Evolutionary conservation across 768 basidiomycete species (phyloP).

Genomic region (Rhodotorula sphaerocarpa): DNA sequence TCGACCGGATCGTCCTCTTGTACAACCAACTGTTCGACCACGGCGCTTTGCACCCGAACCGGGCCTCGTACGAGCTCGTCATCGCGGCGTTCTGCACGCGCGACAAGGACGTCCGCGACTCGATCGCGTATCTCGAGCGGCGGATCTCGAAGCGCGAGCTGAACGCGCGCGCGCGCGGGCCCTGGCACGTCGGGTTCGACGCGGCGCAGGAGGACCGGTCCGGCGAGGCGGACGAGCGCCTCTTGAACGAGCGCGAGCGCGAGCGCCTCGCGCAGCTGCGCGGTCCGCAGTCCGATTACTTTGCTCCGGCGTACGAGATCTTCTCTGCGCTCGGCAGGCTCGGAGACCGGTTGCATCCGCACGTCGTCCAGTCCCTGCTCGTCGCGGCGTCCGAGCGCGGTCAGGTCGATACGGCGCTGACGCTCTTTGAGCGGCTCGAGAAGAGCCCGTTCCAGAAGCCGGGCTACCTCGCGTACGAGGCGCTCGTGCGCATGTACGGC

Average conservation of each 20-base stretch:
- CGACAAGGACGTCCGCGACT: conserved; percentile 56
- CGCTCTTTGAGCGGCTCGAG: conserved; percentile 29
- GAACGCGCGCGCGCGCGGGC: conserved; percentile 3
- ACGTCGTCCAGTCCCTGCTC: conserved; percentile 4
- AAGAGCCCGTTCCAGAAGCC: conserved; percentile 4
- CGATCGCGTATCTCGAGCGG: conserved; percentile 42
- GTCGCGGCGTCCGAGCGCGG: conserved; percentile 3
- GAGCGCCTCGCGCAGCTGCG: conserved; percentile 3
- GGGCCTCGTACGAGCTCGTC: conserved; percentile 55
- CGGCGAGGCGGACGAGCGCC: not conserved
- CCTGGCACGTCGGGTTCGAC: not conserved
- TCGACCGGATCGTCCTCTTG: conserved; percentile 55
- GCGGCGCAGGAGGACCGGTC: not conserved
- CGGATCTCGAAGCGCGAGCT: conserved; percentile 21
- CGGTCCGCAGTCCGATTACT: conserved; percentile 17
- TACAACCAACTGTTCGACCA: conserved; percentile 65
- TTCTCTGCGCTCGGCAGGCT: conserved; percentile 27
- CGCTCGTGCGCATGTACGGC: conserved; percentile 21
- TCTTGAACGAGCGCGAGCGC: conserved; percentile 4
- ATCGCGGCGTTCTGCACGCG: conserved; percentile 59
- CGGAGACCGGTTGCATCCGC: conserved; percentile 8
- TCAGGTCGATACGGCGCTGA: conserved; percentile 30
- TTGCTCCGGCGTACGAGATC: conserved; percentile 21
- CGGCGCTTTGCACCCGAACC: conserved; percentile 55
- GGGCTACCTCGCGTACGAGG: not conserved